Percentiles rank a stretch among this genome's conserved stretches.
These are phyloP conservation scores for Oryza coarctata DNA, from an alignment of 176 grass and related monocot species.

Conservation along the genomic window DNA sequence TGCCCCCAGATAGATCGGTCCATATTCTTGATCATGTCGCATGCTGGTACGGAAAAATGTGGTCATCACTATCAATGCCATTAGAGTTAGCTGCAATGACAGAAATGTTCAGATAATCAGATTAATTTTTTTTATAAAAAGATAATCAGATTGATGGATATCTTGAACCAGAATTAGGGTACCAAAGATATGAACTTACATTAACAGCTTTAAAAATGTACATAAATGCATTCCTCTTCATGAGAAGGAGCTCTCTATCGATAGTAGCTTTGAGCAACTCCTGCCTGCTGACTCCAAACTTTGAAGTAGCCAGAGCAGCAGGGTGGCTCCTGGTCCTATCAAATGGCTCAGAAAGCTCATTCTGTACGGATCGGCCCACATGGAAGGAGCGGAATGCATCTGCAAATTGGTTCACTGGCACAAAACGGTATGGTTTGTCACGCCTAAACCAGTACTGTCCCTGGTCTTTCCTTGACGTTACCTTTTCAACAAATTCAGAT, in stretches of 20 bases:
- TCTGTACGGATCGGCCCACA: slow-evolving; percentile 54
- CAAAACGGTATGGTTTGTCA: slow-evolving; percentile 60
- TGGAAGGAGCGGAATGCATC: slow-evolving; percentile 75
- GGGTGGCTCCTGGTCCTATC: slow-evolving; percentile 76
- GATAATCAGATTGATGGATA: slow-evolving; percentile 25
- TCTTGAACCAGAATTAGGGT: not conserved
- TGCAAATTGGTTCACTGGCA: slow-evolving; percentile 79
- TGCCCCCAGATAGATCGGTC: slow-evolving; percentile 68
- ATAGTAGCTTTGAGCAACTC: slow-evolving; percentile 77
- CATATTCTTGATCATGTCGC: slow-evolving; percentile 33
- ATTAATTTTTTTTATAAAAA: no score
- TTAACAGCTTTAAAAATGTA: slow-evolving; percentile 86
- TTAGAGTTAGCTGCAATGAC: slow-evolving; percentile 59
- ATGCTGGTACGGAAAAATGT: slow-evolving; percentile 86
- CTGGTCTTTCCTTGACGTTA: slow-evolving; percentile 94
- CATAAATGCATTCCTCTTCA: slow-evolving; percentile 95
- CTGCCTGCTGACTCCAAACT: slow-evolving; percentile 60
- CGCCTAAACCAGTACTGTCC: slow-evolving; percentile 72
- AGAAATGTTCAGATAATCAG: slow-evolving; percentile 31
- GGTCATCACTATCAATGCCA: slow-evolving; percentile 72
- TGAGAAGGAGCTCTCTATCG: slow-evolving; percentile 82
- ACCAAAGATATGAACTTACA: slow-evolving; percentile 42
- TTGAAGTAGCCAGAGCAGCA: slow-evolving; percentile 76
- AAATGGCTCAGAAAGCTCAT: slow-evolving; percentile 65
- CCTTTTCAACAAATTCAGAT: slow-evolving; percentile 50